Evolutionary conservation across 2,329 filamentous ascomycete genomes (phyloP).

Genomic region (Fusarium pseudograminearum): DNA sequence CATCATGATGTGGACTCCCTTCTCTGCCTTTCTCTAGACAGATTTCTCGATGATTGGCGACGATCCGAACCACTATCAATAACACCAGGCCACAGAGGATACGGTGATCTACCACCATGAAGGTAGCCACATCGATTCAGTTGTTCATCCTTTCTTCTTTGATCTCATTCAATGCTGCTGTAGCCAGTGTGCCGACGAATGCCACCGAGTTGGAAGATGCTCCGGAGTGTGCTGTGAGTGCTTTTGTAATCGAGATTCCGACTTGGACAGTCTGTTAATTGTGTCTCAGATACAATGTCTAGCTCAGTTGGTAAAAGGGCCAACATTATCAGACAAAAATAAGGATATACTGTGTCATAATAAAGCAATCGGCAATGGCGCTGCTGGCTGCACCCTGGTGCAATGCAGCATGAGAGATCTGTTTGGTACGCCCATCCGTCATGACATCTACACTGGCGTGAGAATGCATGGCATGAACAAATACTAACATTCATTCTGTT

Average conservation of each 20-base stretch:
- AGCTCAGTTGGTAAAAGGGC: not conserved
- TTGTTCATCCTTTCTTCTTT: not conserved
- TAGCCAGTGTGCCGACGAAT: not conserved
- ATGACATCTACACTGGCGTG: not conserved
- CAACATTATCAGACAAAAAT: not conserved
- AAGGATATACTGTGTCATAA: not conserved
- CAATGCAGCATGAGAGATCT: not conserved
- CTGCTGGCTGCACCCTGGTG: not conserved
- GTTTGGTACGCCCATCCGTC: not conserved
- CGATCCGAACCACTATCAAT: not conserved
- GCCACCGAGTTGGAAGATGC: not conserved
- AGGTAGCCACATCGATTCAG: not conserved
- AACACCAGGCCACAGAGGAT: rapidly evolving
- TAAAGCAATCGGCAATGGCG: rapidly evolving
- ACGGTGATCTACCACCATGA: not conserved
- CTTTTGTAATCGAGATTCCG: rapidly evolving
- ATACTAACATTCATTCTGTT: rapidly evolving
- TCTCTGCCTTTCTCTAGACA: not conserved
- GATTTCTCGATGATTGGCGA: not conserved
- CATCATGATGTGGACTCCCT: not conserved
- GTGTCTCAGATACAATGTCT: not conserved
- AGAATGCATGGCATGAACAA: not conserved
- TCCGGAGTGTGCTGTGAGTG: not conserved
- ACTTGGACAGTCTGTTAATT: not conserved
- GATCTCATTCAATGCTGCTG: not conserved